These are phyloP conservation scores for Lactuca sativa DNA, from an alignment of 129 eudicot genomes.

Conservation along the genomic window DNA sequence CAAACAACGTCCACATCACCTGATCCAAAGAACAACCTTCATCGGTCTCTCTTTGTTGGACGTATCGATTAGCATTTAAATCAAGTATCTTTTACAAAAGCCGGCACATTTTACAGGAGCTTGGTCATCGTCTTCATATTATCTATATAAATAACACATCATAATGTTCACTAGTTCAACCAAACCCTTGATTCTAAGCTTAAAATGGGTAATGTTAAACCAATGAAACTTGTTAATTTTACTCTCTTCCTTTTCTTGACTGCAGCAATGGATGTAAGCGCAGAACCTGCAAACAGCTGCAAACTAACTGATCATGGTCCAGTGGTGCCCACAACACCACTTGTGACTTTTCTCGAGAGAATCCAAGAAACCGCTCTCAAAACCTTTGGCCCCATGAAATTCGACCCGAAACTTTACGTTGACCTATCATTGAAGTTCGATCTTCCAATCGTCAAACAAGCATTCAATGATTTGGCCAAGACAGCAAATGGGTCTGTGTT, in stretches of 20 bases:
- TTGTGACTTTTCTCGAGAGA: slow-evolving; percentile 55
- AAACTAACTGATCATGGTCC: slow-evolving; percentile 47
- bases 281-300: slow-evolving; percentile 22
- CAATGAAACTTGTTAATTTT: not conserved
- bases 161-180: not conserved
- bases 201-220: slow-evolving; percentile 17
- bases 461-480: slow-evolving; percentile 47
- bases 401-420: slow-evolving; percentile 76
- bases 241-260: slow-evolving; percentile 11
- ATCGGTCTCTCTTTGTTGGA: not conserved
- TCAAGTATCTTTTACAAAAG: slow-evolving; percentile 16
- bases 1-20: not conserved
- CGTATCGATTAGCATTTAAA: slow-evolving; percentile 17
- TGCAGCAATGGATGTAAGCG: slow-evolving; percentile 30
- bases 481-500: slow-evolving; percentile 51
- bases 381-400: slow-evolving; percentile 55
- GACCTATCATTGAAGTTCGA: slow-evolving; percentile 66
- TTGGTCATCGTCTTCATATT: not conserved
- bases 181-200: slow-evolving; percentile 17
- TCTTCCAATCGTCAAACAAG: slow-evolving; percentile 46
- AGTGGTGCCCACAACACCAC: slow-evolving; percentile 65
- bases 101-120: slow-evolving; percentile 32
- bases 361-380: slow-evolving; percentile 66
- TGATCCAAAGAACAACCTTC: not conserved
- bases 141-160: slow-evolving; percentile 1